Evolutionary conservation across 805 yeast species (phyloP), one percentile per base, ranked within the genome.

Genomic region (Tetrapisispora phaffii): DNA sequence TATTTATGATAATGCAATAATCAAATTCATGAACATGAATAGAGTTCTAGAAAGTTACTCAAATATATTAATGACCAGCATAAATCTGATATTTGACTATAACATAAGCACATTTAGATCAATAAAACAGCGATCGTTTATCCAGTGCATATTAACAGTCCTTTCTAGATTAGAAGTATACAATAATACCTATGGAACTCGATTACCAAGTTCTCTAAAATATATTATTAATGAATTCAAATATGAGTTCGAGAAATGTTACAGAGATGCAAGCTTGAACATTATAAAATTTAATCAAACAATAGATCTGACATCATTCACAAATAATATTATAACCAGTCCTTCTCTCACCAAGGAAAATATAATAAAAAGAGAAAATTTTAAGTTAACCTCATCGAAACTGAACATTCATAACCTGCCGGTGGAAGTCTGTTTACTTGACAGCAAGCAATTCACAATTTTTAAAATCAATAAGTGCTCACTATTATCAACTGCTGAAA

Each of bases 361-460:
- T 26, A 47, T 57, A 13, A 47, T 46, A 8, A 47, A 50, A 23
- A 47, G 62, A 33, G 57, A 51, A 21, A 47, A 47, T 38, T 61
- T 60, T 41, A 51, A 45, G 36, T 41, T 61, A 12, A 44, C 54
- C 9, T 23, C 48, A n/a, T 39, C 42, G 4, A 57, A 51, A 44
- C 47, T 54, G 22, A 46, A 48, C 4, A 47, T 46, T 29, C 42
- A 52, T 7, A 47, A 50, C 21, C 17, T 48, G 21, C 34, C 55
- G 23, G 58, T 61, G 1, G 66, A 62, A 41, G 34, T 60, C 3
- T 44, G 51, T n/a, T 56, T 57, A 36, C 51, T 61, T 22, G 23
- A 43, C n/a, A 54, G 45, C 34, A 61, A 60, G 3, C 56, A 52
- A 26, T 21, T 61, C 29, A 63, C 62, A 4, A 50, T 62, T 5